Evolutionary conservation across 2,329 filamentous ascomycete genomes (phyloP).

Genomic region (Aureobasidium sp.): DNA sequence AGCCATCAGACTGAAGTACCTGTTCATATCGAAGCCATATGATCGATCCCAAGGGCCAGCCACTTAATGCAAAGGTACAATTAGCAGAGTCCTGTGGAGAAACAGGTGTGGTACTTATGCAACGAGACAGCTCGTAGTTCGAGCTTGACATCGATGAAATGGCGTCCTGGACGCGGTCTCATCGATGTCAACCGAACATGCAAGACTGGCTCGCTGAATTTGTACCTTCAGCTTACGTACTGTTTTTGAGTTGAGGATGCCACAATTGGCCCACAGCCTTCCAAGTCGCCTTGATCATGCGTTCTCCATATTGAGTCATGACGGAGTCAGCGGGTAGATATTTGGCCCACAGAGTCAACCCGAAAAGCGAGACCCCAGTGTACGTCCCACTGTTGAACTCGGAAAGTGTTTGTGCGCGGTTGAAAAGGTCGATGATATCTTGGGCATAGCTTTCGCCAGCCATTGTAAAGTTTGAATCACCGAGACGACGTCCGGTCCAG

Average conservation of each 20-base stretch:
- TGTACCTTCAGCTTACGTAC: no score
- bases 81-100: no score
- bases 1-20: conserved; percentile 50
- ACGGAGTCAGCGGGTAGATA: conserved; percentile 47
- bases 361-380: conserved; percentile 52
- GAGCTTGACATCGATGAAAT: no score
- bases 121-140: no score
- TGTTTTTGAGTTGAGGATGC: conserved; percentile 50
- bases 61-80: no score
- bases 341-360: conserved; percentile 50
- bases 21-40: conserved; percentile 57
- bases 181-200: no score
- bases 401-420: conserved; percentile 46
- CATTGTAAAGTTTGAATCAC: conserved; percentile 50
- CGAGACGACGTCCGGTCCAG: conserved; percentile 48
- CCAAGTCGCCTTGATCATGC: conserved; percentile 48
- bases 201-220: no score
- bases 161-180: no score
- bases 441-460: conserved; percentile 49
- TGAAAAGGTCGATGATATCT: conserved; percentile 49
- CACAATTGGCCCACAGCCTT: conserved; percentile 43
- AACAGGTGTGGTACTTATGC: no score
- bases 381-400: conserved; percentile 58
- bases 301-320: conserved; percentile 43
- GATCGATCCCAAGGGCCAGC: conserved; percentile 57